phyloP scores from a whole-genome alignment of 352 stramenopile genomes.

The Pythium phragmiticola region DNA sequence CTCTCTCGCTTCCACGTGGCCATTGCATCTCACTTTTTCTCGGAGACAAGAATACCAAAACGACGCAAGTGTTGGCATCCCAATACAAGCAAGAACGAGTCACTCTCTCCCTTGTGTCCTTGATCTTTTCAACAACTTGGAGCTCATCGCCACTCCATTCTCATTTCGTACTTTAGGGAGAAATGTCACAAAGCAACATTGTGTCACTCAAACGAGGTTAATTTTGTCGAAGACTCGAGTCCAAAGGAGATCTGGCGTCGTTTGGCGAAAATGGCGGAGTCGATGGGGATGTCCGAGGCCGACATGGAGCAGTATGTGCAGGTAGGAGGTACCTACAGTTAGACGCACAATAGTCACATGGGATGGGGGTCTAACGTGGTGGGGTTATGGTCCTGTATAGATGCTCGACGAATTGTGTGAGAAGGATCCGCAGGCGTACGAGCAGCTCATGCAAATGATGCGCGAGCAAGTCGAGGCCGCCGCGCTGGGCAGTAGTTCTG shows the following conservation, averaged over 20 bases:
- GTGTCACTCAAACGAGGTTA: constrained; percentile 7
- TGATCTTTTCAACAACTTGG: not conserved
- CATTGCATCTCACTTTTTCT: constrained; percentile 9
- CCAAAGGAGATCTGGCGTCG: constrained; percentile 8
- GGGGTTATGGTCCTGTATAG: constrained; percentile 25
- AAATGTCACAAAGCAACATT: not conserved
- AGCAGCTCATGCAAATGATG: constrained; percentile 64
- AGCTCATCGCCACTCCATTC: not conserved
- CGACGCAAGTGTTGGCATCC: constrained; percentile 37
- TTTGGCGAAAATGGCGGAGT: constrained; percentile 13
- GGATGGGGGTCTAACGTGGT: not conserved
- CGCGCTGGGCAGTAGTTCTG: not conserved
- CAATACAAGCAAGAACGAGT: constrained; percentile 52
- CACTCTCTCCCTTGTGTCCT: constrained; percentile 5
- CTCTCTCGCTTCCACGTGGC: not conserved
- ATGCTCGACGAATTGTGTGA: constrained; percentile 71
- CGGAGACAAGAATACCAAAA: constrained; percentile 30
- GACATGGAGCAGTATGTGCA: constrained; percentile 73
- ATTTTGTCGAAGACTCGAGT: not conserved
- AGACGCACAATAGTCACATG: not conserved
- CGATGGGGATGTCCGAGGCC: constrained; percentile 47
- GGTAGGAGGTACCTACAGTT: constrained; percentile 31
- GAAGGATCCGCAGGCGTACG: constrained; percentile 66
- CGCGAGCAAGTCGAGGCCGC: constrained; percentile 49
- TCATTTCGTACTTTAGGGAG: constrained; percentile 13